Evolutionary conservation across 768 basidiomycete species (phyloP).

Genomic region (Mycena vitilis): DNA sequence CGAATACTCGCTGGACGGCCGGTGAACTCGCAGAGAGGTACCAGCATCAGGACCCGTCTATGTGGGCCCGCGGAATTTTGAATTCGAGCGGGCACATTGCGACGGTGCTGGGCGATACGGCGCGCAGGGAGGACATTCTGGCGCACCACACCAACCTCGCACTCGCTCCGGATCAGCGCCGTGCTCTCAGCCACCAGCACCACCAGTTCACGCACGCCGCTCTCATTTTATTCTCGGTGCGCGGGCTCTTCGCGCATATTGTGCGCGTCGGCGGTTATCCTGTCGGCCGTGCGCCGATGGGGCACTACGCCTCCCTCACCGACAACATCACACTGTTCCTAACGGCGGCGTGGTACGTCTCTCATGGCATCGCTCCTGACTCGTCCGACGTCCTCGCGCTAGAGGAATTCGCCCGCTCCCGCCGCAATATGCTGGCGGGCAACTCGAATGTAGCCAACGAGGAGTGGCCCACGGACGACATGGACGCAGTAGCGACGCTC

Average conservation of each 20-base stretch:
- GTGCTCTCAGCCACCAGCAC: too few species aligned
- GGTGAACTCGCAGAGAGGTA: too few species aligned
- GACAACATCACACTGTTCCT: neutral
- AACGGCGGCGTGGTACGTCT: neutral
- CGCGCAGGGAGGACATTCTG: neutral
- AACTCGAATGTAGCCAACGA: neutral
- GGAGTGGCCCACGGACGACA: neutral
- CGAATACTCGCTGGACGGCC: too few species aligned
- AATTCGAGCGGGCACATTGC: too few species aligned
- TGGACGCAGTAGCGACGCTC: neutral
- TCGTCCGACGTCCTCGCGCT: neutral
- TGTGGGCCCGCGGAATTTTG: too few species aligned
- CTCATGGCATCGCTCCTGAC: neutral
- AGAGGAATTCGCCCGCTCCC: neutral
- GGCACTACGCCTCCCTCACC: neutral
- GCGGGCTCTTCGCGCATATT: neutral
- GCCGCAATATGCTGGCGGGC: neutral
- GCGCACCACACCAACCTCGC: too few species aligned
- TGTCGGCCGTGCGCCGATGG: neutral
- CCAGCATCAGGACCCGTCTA: too few species aligned
- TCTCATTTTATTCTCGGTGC: neutral
- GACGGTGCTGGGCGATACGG: neutral
- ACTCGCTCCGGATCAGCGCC: too few species aligned
- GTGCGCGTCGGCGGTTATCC: neutral
- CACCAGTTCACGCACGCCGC: too few species aligned